Conservation (phyloP, 1,284 basidiomycete species). For the Entoloma clypeatum region DNA sequence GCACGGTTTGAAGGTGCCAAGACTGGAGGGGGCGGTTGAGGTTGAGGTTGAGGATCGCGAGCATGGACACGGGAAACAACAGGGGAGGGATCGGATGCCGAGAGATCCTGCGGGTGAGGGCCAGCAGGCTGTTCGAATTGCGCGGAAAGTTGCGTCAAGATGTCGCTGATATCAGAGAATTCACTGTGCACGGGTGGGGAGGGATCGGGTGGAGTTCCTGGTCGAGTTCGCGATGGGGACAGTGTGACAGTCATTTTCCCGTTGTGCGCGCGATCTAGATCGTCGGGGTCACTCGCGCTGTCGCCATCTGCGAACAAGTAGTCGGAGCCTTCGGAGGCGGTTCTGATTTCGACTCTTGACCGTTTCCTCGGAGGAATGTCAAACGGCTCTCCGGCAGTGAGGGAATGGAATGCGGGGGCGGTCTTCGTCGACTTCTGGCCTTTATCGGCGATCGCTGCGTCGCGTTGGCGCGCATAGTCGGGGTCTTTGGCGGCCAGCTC, state of each 20-base stretch:
- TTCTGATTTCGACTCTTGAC: slow-evolving; percentile 32
- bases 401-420: slow-evolving; percentile 71
- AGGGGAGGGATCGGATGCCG: slow-evolving; percentile 41
- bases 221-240: slow-evolving; percentile 26
- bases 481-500: slow-evolving; percentile 42
- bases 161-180: slow-evolving; percentile 70
- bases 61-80: slow-evolving; percentile 38
- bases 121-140: slow-evolving; percentile 66
- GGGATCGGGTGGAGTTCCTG: slow-evolving; percentile 29
- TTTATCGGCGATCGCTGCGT: slow-evolving; percentile 38
- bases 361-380: slow-evolving; percentile 31
- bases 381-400: slow-evolving; percentile 50
- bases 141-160: slow-evolving; percentile 64
- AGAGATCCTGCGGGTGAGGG: slow-evolving; percentile 35
- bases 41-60: slow-evolving; percentile 23
- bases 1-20: slow-evolving; percentile 32
- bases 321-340: slow-evolving; percentile 49
- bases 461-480: slow-evolving; percentile 37
- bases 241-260: slow-evolving; percentile 27
- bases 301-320: slow-evolving; percentile 52
- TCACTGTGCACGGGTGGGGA: slow-evolving; percentile 49
- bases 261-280: slow-evolving; percentile 24
- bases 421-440: slow-evolving; percentile 56
- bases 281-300: slow-evolving; percentile 39
- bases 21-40: slow-evolving; percentile 23